Conservation (phyloP, 768 basidiomycete genomes). For the Baorangia bicolor region DNA sequence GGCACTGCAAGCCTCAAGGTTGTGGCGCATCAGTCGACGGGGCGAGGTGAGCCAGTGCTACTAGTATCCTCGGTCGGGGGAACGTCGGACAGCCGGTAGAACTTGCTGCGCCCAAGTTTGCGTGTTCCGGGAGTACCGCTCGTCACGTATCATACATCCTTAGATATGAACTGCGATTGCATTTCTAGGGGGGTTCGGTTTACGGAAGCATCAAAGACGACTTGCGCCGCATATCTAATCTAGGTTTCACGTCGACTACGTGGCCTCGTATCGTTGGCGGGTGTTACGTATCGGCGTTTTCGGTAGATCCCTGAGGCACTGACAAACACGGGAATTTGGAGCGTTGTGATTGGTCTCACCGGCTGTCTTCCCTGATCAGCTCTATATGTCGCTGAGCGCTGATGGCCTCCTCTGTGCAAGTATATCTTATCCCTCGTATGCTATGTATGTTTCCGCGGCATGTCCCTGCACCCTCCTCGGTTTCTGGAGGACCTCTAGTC, state of each 20-base stretch:
- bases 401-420: too few relatives aligned
- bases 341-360: background rate
- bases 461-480: too few relatives aligned
- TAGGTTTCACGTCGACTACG: background rate
- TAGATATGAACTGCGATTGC: background rate
- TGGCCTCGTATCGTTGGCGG: background rate
- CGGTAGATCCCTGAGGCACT: background rate
- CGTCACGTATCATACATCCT: too few relatives aligned
- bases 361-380: too few relatives aligned
- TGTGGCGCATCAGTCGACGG: conserved; percentile 2
- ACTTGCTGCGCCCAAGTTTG: background rate
- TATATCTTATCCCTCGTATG: too few relatives aligned
- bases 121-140: background rate
- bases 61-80: background rate
- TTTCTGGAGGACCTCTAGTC: too few relatives aligned
- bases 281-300: background rate
- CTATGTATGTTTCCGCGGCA: too few relatives aligned
- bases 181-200: background rate
- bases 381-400: too few relatives aligned
- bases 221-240: background rate
- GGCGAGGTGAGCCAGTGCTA: background rate
- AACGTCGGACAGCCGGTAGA: background rate
- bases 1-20: background rate
- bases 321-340: background rate
- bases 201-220: conserved; percentile 4